These are phyloP conservation scores for Claviceps cyperi DNA, from an alignment of 2,329 filamentous ascomycete genomes.

Conservation along the genomic window DNA sequence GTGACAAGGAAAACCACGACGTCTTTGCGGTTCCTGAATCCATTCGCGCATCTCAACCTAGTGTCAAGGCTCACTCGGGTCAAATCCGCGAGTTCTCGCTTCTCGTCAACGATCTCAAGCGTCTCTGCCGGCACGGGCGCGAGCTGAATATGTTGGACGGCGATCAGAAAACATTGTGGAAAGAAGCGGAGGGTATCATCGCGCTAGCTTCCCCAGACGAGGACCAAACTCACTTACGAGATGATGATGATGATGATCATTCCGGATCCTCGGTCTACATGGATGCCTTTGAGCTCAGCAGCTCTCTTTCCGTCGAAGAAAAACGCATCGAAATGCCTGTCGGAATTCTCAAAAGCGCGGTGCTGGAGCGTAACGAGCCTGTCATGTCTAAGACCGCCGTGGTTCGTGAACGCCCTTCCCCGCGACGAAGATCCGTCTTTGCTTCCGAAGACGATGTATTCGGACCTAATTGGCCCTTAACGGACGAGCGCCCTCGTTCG, in stretches of 20 bases:
- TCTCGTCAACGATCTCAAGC: constrained; percentile 70
- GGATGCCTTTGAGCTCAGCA: constrained; percentile 27
- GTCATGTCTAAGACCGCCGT: constrained; percentile 36
- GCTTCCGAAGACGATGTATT: constrained; percentile 54
- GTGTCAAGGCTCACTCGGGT: constrained; percentile 70
- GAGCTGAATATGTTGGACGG: constrained; percentile 52
- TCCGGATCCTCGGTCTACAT: constrained; percentile 25
- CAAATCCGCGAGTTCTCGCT: constrained; percentile 69
- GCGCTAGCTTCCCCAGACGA: constrained; percentile 60
- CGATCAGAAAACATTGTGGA: constrained; percentile 49
- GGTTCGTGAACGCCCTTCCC: constrained; percentile 36
- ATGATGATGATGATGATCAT: constrained; percentile 20
- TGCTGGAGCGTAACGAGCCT: constrained; percentile 26
- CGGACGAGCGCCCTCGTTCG: constrained; percentile 22
- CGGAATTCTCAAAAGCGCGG: constrained; percentile 25
- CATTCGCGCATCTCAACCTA: constrained; percentile 69
- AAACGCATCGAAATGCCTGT: constrained; percentile 25
- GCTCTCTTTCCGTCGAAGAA: constrained; percentile 27
- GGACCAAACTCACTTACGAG: constrained; percentile 25
- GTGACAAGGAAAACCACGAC: constrained; percentile 19
- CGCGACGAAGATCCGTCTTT: constrained; percentile 46
- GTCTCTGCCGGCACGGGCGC: constrained; percentile 54
- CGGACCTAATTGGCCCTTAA: constrained; percentile 33
- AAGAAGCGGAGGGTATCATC: constrained; percentile 76
- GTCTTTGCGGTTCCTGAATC: constrained; percentile 47